Evolutionary conservation across 441 rosid species (phyloP).

Genomic region (Gossypium laxum): DNA sequence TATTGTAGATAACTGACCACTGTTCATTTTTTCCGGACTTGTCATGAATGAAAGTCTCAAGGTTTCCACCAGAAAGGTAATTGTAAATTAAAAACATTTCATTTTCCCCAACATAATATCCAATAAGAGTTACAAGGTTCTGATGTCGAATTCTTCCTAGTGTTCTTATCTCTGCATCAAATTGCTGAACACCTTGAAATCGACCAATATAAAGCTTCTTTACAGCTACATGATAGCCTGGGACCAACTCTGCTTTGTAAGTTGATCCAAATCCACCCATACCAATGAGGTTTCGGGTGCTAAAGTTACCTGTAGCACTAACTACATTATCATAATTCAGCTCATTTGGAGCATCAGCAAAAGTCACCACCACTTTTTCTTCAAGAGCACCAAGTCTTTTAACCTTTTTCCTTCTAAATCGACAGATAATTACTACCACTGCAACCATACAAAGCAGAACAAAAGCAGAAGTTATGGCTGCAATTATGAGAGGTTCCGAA

Average conservation of each 20-base stretch:
- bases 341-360: slow-evolving; percentile 44
- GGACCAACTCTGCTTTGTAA: slow-evolving; percentile 50
- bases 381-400: slow-evolving; percentile 20
- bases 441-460: slow-evolving; percentile 24
- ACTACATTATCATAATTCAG: slow-evolving; percentile 44
- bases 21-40: slow-evolving; percentile 26
- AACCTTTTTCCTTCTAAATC: slow-evolving; percentile 27
- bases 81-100: slow-evolving; percentile 62
- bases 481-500: slow-evolving; percentile 24
- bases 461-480: slow-evolving; percentile 29
- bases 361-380: slow-evolving; percentile 40
- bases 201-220: slow-evolving; percentile 55
- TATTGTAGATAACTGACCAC: slow-evolving; percentile 51
- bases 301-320: slow-evolving; percentile 48
- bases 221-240: slow-evolving; percentile 52
- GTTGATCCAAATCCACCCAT: slow-evolving; percentile 64
- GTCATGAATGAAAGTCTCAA: slow-evolving; percentile 53
- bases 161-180: slow-evolving; percentile 62
- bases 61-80: slow-evolving; percentile 63
- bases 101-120: slow-evolving; percentile 43
- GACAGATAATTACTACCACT: slow-evolving; percentile 16
- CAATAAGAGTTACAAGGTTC: slow-evolving; percentile 56
- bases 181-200: slow-evolving; percentile 55
- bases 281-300: slow-evolving; percentile 46
- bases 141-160: slow-evolving; percentile 49